Conservation (phyloP, 257 asterid species). For the Jasminum sambac region DNA sequence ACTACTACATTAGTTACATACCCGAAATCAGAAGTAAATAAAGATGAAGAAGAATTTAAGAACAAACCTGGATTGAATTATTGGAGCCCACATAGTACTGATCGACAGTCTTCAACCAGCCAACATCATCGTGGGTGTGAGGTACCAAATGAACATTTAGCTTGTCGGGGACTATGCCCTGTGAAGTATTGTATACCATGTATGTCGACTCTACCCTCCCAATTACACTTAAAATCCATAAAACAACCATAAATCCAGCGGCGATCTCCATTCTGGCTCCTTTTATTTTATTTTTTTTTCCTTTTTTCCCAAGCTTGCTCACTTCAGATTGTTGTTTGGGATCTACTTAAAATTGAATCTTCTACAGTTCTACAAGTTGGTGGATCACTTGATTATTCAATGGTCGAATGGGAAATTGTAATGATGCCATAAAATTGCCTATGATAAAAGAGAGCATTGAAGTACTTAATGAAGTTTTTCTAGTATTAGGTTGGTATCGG, state of each 20-base stretch:
- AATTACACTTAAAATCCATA: slow-evolving; percentile 5
- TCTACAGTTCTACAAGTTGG: neutral
- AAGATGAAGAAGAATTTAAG: neutral
- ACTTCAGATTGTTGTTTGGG: neutral
- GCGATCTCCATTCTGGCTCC: neutral
- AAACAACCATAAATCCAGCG: slow-evolving; percentile 1
- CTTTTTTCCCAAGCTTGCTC: neutral
- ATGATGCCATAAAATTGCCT: neutral
- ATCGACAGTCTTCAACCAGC: slow-evolving; percentile 41
- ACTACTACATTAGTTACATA: neutral
- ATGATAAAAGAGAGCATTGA: no score
- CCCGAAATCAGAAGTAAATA: neutral
- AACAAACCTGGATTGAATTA: slow-evolving; percentile 26
- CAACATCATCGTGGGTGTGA: slow-evolving; percentile 43
- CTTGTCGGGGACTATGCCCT: slow-evolving; percentile 33
- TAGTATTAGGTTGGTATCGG: neutral
- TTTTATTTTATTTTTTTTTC: no score
- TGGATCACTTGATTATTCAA: neutral
- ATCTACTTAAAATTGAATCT: neutral
- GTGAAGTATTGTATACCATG: slow-evolving; percentile 43
- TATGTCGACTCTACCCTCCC: slow-evolving; percentile 29
- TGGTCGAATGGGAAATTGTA: neutral
- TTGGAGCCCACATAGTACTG: slow-evolving; percentile 43
- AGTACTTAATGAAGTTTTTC: neutral
- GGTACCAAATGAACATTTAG: slow-evolving; percentile 41